Evolutionary conservation across 345 rosid species (phyloP), one percentile per base, ranked within the genome.

Genomic region (Passiflora organensis): DNA sequence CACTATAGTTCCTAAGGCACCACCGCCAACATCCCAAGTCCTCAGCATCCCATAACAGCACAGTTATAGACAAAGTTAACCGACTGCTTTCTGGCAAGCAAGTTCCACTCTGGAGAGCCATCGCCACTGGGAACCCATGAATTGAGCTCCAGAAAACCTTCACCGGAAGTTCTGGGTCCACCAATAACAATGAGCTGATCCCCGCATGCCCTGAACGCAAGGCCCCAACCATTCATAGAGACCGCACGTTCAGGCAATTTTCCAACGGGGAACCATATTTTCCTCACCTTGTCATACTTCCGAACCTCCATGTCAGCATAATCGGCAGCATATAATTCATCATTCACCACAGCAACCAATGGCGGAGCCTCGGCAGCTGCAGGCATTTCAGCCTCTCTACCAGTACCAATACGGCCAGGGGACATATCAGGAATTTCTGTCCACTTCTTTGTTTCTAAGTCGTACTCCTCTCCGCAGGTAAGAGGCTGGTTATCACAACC

Each of bases 171-270:
- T 74, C 73, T 80, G 1, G 97, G 94, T 58, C 96, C 97, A 52
- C 97, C 91, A n/a, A 91, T 83, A 39, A 91, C 97, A 13, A 91
- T 78, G 36, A 90, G 80, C 63, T 78, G 58, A 58, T 85, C 89
- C 47, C 97, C 97, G 41, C 94, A 87, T 4, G 96, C 94, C 80
- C 95, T 76, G 53, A 91, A 91, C 10, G 97, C 97, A 37, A 91
- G 80, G 16, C 97, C 97, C 97, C 97, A 91, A 19, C 97, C 97
- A 43, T 91, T 83, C 78, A 87, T 82, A 12, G 96, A 87, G 65
- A 69, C 83, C 18, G 87, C 89, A 41, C 89, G 78, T 53, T 83
- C 95, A 43, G 97, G 97, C 80, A 91, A 70, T 34, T 80, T 68
- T 34, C 97, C 97, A 21, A 91, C 68, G 0, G 82, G 72, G 38